These are phyloP conservation scores for Aspergillus awamori DNA, from an alignment of 2,329 filamentous ascomycete species.

Conservation along the genomic window DNA sequence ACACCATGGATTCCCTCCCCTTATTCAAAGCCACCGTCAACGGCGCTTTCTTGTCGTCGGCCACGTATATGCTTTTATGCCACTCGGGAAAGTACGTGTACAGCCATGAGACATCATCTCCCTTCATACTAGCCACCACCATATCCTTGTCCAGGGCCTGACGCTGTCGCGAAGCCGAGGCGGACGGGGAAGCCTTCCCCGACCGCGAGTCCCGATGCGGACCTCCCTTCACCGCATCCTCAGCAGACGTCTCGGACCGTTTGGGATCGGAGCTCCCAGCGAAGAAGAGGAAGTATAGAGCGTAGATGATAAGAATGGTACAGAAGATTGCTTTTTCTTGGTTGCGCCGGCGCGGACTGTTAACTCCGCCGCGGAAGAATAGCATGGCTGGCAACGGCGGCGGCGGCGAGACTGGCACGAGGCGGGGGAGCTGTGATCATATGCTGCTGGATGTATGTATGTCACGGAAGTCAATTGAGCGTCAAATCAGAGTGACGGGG, in stretches of 20 bases:
- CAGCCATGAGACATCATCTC: slow-evolving; percentile 46
- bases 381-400: slow-evolving; percentile 29
- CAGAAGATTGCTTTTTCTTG: slow-evolving; percentile 38
- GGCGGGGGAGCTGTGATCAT: background rate
- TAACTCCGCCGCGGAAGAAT: slow-evolving; percentile 37
- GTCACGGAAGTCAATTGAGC: background rate
- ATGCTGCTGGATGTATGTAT: background rate
- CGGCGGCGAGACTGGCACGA: background rate
- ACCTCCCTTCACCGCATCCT: slow-evolving; percentile 17
- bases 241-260: slow-evolving; percentile 11
- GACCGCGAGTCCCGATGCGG: slow-evolving; percentile 20
- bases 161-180: slow-evolving; percentile 14
- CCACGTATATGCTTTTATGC: slow-evolving; percentile 59
- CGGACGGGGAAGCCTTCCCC: slow-evolving; percentile 21
- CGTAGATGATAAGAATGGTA: slow-evolving; percentile 38
- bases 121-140: slow-evolving; percentile 45
- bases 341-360: slow-evolving; percentile 39
- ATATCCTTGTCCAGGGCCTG: slow-evolving; percentile 33
- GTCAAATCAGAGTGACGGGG: slow-evolving; percentile 1
- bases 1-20: slow-evolving; percentile 49
- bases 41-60: slow-evolving; percentile 52
- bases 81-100: slow-evolving; percentile 47
- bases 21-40: slow-evolving; percentile 53
- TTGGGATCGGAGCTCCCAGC: slow-evolving; percentile 20
- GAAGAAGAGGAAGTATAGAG: slow-evolving; percentile 39